phyloP scores from a whole-genome alignment of 2,329 filamentous ascomycete genomes.

The Dactylellina sp. region DNA sequence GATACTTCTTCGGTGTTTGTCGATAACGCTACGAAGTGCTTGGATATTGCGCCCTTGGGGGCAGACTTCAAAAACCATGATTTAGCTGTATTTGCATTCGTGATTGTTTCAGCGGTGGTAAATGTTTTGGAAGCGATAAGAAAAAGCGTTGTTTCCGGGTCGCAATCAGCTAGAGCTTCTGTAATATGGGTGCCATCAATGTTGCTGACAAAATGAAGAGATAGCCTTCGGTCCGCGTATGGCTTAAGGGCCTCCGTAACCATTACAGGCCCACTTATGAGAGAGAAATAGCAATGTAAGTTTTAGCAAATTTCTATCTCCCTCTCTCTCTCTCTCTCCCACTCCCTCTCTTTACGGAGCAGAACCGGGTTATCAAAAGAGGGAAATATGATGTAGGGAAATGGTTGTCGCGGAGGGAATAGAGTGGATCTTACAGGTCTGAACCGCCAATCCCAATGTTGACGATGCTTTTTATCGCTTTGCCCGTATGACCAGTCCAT shows the following conservation, averaged over 20 bases:
- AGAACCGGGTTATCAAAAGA: too few species aligned
- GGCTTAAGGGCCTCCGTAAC: constrained; percentile 97
- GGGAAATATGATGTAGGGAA: constrained; percentile 1
- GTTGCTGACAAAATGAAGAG: constrained; percentile 98
- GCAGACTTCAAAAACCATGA: constrained; percentile 91
- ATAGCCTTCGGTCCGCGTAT: constrained; percentile 87
- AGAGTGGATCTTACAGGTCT: constrained; percentile 79
- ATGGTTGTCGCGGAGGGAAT: background rate
- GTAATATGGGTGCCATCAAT: constrained; percentile 98
- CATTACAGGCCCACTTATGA: constrained; percentile 89
- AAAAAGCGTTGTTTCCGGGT: constrained; percentile 99
- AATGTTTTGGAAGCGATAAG: constrained; percentile 99
- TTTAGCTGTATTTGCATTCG: constrained; percentile 98
- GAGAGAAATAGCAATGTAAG: too few species aligned
- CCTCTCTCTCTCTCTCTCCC: too few species aligned
- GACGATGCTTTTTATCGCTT: constrained; percentile 95
- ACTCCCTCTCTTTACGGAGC: too few species aligned
- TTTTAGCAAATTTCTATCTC: too few species aligned
- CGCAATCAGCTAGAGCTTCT: constrained; percentile 86
- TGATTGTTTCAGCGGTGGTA: constrained; percentile 95
- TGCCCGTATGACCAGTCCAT: constrained; percentile 97
- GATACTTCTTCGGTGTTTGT: constrained; percentile 95
- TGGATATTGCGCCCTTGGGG: constrained; percentile 81
- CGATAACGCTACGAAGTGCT: constrained; percentile 98
- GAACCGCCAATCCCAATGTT: constrained; percentile 99